Evolutionary conservation across 768 basidiomycete genomes (phyloP).

Genomic region (Tephrocybe sp.): DNA sequence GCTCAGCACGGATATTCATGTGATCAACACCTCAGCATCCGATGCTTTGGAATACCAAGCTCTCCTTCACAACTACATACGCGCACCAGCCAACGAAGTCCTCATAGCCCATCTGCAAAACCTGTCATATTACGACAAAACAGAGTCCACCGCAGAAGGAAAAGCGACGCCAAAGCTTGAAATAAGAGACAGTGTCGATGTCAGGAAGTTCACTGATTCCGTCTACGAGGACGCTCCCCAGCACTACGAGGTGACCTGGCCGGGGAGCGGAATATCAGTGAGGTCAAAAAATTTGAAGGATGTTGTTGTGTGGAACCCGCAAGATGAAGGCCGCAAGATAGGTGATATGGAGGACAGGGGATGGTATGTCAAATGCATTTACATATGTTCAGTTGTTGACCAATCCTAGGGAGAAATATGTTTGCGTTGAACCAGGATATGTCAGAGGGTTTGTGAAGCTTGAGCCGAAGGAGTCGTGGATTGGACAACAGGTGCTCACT

Average conservation of each 20-base stretch:
- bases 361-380: conserved; percentile 51
- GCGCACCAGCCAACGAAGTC: conserved; percentile 57
- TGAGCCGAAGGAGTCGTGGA: conserved; percentile 66
- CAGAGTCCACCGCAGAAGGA: conserved; percentile 51
- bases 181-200: conserved; percentile 60
- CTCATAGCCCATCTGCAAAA: conserved; percentile 63
- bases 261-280: conserved; percentile 52
- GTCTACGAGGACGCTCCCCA: conserved; percentile 68
- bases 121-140: conserved; percentile 78
- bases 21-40: conserved; percentile 62
- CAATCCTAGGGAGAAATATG: conserved; percentile 64
- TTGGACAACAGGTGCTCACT: conserved; percentile 70
- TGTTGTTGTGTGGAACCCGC: conserved; percentile 96
- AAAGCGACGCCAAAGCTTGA: conserved; percentile 53
- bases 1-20: conserved; percentile 76
- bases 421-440: conserved; percentile 91
- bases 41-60: conserved; percentile 82
- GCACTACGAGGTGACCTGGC: conserved; percentile 59
- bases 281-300: conserved; percentile 61
- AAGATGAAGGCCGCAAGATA: conserved; percentile 67
- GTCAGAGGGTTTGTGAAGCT: conserved; percentile 71
- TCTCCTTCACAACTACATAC: conserved; percentile 88
- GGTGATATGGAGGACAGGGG: conserved; percentile 88
- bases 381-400: neutral
- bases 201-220: conserved; percentile 65